A percentile compares a stretch with the other conserved stretches of the same genome.
Conservation (phyloP, 192 early-diverging fungal genomes). For the Spizellomyces sp. region DNA sequence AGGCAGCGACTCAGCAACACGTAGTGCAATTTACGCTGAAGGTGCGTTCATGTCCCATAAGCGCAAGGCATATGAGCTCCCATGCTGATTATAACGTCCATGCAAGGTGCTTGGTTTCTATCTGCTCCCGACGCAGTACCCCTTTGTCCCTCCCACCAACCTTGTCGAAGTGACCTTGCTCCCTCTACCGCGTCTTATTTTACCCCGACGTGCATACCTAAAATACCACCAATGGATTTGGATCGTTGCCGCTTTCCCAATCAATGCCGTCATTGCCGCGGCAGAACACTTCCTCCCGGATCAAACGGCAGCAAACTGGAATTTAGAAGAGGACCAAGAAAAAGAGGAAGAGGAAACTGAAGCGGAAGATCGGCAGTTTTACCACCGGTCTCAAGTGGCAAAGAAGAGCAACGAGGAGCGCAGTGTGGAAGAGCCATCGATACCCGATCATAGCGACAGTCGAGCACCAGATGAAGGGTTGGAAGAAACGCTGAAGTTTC, state of each 20-base stretch:
- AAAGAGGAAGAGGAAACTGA: slow-evolving; percentile 34
- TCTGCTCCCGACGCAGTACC: slow-evolving; percentile 38
- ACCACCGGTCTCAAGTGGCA: neutral
- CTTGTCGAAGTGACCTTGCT: slow-evolving; percentile 18
- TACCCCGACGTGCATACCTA: slow-evolving; percentile 19
- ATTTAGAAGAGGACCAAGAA: slow-evolving; percentile 24
- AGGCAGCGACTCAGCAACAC: slow-evolving; percentile 25
- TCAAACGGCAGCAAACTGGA: slow-evolving; percentile 30
- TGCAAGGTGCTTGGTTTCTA: slow-evolving; percentile 32
- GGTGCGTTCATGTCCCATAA: neutral
- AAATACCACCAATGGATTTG: slow-evolving; percentile 6
- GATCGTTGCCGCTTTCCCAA: slow-evolving; percentile 14
- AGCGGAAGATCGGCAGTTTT: neutral
- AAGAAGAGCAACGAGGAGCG: too few relatives aligned
- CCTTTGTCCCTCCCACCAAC: slow-evolving; percentile 27
- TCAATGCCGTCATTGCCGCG: slow-evolving; percentile 15
- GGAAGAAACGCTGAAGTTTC: too few relatives aligned
- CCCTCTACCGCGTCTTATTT: slow-evolving; percentile 2
- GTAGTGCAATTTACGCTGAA: slow-evolving; percentile 32
- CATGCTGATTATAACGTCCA: neutral
- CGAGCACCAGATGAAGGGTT: too few relatives aligned
- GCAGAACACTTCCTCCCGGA: slow-evolving; percentile 14
- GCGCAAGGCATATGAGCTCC: neutral
- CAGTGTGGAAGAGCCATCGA: too few relatives aligned
- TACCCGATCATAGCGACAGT: too few relatives aligned